phyloP scores from a whole-genome alignment of 495 filamentous ascomycete species.

The Hyaloscypha bicolor region DNA sequence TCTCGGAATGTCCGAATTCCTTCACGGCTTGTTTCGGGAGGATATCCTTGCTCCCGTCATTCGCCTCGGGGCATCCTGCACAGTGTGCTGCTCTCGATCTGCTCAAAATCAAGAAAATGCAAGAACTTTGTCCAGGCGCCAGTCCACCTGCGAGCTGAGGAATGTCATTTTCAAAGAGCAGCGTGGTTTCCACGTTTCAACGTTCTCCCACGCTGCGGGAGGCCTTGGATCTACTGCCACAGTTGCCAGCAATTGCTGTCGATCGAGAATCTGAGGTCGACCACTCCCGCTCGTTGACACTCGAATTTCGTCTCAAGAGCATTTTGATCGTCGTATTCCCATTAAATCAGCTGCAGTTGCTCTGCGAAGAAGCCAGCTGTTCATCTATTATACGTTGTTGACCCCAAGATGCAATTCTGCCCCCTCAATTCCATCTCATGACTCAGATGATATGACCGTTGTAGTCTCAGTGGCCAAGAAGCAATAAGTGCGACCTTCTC shows the following conservation, averaged over 20 bases:
- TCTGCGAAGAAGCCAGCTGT: not conserved
- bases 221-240: not conserved
- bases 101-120: not conserved
- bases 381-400: not conserved
- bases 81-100: not conserved
- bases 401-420: not conserved
- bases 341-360: too few species aligned
- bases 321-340: not conserved
- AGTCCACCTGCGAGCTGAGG: not conserved
- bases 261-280: too few species aligned
- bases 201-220: not conserved
- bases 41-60: not conserved
- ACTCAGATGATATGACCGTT: conserved; percentile 17
- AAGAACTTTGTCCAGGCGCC: not conserved
- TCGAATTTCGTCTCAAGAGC: not conserved
- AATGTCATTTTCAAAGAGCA: conserved; percentile 14
- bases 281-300: not conserved
- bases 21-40: not conserved
- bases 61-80: not conserved
- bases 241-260: not conserved
- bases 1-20: not conserved
- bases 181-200: conserved; percentile 11
- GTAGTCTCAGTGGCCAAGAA: not conserved
- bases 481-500: conserved; percentile 12
- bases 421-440: not conserved